Evolutionary conservation across 1,139 yeast genomes (phyloP).

Genomic region (Pneumocystis canis): DNA sequence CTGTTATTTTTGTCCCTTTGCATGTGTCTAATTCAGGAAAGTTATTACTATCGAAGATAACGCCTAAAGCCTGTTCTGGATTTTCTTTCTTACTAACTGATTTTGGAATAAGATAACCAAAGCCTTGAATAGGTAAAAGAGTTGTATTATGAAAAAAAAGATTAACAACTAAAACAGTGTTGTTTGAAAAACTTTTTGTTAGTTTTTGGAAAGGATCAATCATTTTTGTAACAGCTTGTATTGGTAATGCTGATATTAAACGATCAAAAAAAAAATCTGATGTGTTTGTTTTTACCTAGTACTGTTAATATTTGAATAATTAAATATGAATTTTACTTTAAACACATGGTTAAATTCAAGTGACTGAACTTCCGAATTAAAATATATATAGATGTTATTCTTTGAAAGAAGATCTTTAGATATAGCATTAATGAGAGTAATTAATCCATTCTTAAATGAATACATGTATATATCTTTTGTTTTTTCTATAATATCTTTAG

Average conservation of each 20-base stretch:
- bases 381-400: slow-evolving; percentile 3
- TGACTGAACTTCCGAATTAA: slow-evolving; percentile 5
- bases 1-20: slow-evolving; percentile 53
- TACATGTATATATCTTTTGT: slow-evolving; percentile 13
- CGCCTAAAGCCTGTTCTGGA: slow-evolving; percentile 58
- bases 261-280: slow-evolving; percentile 5
- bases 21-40: slow-evolving; percentile 15
- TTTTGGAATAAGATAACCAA: slow-evolving; percentile 78
- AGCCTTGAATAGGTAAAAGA: slow-evolving; percentile 35
- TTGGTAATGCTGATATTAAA: slow-evolving; percentile 14
- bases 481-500: neutral
- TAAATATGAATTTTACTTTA: slow-evolving; percentile 8
- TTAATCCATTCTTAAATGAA: slow-evolving; percentile 14
- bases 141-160: slow-evolving; percentile 36
- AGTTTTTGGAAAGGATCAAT: slow-evolving; percentile 2
- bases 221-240: slow-evolving; percentile 9
- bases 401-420: slow-evolving; percentile 1
- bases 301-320: neutral
- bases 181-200: slow-evolving; percentile 29
- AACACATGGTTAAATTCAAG: slow-evolving; percentile 5
- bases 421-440: slow-evolving; percentile 10
- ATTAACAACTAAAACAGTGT: slow-evolving; percentile 47
- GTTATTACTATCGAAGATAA: slow-evolving; percentile 77
- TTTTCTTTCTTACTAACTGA: slow-evolving; percentile 29
- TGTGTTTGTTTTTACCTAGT: neutral